Evolutionary conservation across 2,329 filamentous ascomycete species (phyloP).

Genomic region (Graphiopsis chlorocephala): DNA sequence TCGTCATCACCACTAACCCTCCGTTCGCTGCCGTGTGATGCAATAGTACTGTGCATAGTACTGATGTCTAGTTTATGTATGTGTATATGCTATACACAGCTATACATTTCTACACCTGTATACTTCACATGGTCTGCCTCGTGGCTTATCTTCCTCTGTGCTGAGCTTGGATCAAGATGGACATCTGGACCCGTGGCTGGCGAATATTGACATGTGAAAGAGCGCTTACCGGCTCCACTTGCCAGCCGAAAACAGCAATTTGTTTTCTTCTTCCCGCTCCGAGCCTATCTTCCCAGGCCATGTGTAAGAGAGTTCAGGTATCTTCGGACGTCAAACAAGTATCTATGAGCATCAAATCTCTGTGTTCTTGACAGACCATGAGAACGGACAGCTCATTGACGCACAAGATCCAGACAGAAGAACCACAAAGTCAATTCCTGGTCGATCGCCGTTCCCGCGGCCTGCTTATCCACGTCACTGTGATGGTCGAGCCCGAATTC

Average conservation of each 20-base stretch:
- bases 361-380: too few species aligned
- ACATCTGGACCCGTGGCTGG: neutral
- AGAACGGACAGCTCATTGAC: too few species aligned
- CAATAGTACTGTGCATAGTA: neutral
- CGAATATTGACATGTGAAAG: slow-evolving; percentile 10
- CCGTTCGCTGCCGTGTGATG: neutral
- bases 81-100: neutral
- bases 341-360: neutral
- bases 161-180: neutral
- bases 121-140: neutral
- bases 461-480: neutral
- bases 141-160: neutral
- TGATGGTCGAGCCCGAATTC: neutral
- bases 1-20: neutral
- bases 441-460: neutral
- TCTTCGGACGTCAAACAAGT: neutral
- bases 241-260: neutral
- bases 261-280: neutral
- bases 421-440: neutral
- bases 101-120: neutral
- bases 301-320: neutral
- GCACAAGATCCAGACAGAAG: too few species aligned
- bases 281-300: neutral
- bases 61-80: neutral
- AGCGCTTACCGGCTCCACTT: slow-evolving; percentile 7